Evolutionary conservation across 2,329 filamentous ascomycete species (phyloP).

Genomic region (Diaporthe humulicola): DNA sequence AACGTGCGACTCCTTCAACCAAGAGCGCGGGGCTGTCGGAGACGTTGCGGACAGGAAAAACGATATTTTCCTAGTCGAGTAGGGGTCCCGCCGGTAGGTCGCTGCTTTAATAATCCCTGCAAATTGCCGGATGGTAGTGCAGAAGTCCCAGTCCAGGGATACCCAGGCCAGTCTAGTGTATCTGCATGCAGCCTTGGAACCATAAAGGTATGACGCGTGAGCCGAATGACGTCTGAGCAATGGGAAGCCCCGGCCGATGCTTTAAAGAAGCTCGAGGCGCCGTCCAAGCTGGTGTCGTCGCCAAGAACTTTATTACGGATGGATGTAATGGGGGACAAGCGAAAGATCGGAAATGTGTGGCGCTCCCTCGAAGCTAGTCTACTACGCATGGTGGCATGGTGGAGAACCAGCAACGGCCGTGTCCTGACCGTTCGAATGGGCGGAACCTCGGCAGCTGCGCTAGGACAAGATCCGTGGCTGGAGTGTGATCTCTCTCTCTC

Average conservation of each 20-base stretch:
- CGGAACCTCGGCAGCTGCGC: conserved; percentile 18
- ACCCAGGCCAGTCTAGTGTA: conserved; percentile 15
- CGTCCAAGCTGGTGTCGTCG: conserved; percentile 8
- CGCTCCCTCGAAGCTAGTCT: neutral
- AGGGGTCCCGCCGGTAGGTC: conserved; percentile 12
- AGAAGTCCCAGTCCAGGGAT: conserved; percentile 11
- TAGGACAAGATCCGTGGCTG: conserved; percentile 7
- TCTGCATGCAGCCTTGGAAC: conserved; percentile 33
- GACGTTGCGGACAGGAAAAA: neutral
- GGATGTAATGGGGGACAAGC: neutral
- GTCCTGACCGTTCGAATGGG: neutral
- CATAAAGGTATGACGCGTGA: conserved; percentile 31
- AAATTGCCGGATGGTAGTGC: conserved; percentile 10
- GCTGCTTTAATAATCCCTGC: conserved; percentile 17
- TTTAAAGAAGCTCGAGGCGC: conserved; percentile 22
- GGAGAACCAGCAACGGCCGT: neutral
- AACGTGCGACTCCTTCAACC: neutral
- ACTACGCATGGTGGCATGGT: neutral
- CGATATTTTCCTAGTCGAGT: neutral
- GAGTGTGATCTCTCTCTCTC: neutral
- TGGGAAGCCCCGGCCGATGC: conserved; percentile 12
- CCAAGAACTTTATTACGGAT: neutral
- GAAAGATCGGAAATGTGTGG: neutral
- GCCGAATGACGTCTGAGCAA: conserved; percentile 16
- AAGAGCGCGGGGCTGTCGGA: neutral